Evolutionary conservation across 257 asterid species (phyloP), one percentile per base, ranked within the genome.

Genomic region (Henckelia pumila): DNA sequence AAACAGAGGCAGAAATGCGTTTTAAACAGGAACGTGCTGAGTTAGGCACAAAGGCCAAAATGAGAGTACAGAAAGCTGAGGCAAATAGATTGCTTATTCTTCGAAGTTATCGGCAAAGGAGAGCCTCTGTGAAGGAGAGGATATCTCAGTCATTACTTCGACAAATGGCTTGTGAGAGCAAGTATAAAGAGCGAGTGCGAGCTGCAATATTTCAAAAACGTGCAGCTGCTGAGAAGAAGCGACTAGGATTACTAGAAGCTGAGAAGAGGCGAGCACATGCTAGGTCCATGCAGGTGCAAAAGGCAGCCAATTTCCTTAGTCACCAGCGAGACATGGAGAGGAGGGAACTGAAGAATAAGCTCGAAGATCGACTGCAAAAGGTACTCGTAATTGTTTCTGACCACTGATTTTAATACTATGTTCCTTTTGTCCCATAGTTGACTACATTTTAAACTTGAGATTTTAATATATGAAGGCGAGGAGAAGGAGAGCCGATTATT

Each of bases 181-280:
- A 85, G 80, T 83, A 94, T 61, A 94, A 88, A 77, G 99, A 94
- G 71, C 87, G 92, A 56, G 93, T 94, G 17, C 82, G 84, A 65
- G 89, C 96, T 68, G 88, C 96, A 56, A 88, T 91, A 58, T 66
- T 55, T 78, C 99, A 94, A 74, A 94, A 94, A 77, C 96, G 99
- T 65, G 89, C 93, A 7, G 93, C 85, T 72, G 99, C 97, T 40
- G 97, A 94, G 84, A 87, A 78, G 72, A 94, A 88, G 70, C 80
- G 97, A 35, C 61, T 84, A 65, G 88, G 89, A 64, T 79, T 94
- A 75, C 82, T 94, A 72, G 97, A 94, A 73, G 97, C 91, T 5
- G 99, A 94, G 86, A 94, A 84, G 81, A 87, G 76, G 72, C 83
- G 82, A 66, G 97, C 92, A 21, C 82, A 76, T 68, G 96, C 91